phyloP scores from a whole-genome alignment of 192 early-diverging fungal genomes.

The Gamsiella multidivaricata region DNA sequence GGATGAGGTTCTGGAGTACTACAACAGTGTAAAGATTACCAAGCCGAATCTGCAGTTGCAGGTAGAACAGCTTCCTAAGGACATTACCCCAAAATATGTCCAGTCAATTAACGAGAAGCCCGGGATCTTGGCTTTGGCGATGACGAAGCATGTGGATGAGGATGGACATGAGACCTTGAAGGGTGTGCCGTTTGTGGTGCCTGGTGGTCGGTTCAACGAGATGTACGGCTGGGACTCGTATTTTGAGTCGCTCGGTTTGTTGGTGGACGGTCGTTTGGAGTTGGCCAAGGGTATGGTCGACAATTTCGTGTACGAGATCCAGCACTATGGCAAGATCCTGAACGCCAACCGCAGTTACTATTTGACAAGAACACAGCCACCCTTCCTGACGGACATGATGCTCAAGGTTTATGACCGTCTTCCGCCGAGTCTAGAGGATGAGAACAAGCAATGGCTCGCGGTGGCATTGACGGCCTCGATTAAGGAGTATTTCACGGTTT shows the following conservation, averaged over 20 bases:
- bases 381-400: slow-evolving; percentile 97
- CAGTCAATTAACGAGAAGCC: slow-evolving; percentile 89
- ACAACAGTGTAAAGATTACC: slow-evolving; percentile 70
- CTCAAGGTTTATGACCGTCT: slow-evolving; percentile 78
- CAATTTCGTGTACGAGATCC: slow-evolving; percentile 97
- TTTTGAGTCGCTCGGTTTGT: slow-evolving; percentile 90
- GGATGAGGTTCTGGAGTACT: slow-evolving; percentile 82
- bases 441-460: slow-evolving; percentile 81
- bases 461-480: slow-evolving; percentile 77
- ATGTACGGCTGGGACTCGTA: slow-evolving; percentile 99
- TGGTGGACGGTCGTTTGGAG: slow-evolving; percentile 86
- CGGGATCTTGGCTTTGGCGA: slow-evolving; percentile 91
- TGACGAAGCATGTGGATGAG: slow-evolving; percentile 63
- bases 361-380: slow-evolving; percentile 95
- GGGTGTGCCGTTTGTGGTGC: slow-evolving; percentile 97
- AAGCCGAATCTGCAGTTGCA: slow-evolving; percentile 80
- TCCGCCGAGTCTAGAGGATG: slow-evolving; percentile 54
- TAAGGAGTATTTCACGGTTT: slow-evolving; percentile 93
- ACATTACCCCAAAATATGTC: slow-evolving; percentile 91
- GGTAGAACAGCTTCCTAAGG: slow-evolving; percentile 84
- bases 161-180: slow-evolving; percentile 62
- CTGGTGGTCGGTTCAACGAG: slow-evolving; percentile 98
- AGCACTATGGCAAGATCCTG: slow-evolving; percentile 98
- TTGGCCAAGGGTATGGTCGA: slow-evolving; percentile 96
- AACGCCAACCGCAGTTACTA: slow-evolving; percentile 99